Conservation (phyloP, 495 filamentous ascomycete genomes). For the Aspergillus avenaceus region DNA sequence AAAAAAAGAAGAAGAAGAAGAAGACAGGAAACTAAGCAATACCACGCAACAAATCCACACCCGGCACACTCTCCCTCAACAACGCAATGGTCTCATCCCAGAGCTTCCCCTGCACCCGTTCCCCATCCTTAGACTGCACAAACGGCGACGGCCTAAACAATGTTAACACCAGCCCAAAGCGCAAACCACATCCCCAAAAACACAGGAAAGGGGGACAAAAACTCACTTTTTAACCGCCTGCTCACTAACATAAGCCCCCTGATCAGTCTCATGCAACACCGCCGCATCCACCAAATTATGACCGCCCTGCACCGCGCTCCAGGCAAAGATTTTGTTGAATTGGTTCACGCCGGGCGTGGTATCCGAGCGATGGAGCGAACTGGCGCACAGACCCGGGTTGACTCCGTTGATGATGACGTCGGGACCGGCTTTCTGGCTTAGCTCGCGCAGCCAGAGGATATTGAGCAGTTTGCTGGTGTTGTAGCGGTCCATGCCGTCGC, state of each 20-base stretch:
- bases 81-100: constrained; percentile 1
- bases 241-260: constrained; percentile 5
- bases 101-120: background rate
- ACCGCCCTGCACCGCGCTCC: background rate
- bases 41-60: background rate
- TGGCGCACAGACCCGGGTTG: constrained; percentile 4
- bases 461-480: constrained; percentile 5
- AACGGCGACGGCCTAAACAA: constrained; percentile 6
- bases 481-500: background rate
- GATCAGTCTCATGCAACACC: background rate
- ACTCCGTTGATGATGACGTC: constrained; percentile 6
- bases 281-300: constrained; percentile 6
- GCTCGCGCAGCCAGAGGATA: constrained; percentile 5
- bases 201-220: background rate
- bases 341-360: background rate
- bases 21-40: no score
- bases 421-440: background rate
- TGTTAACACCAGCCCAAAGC: no score
- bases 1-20: no score
- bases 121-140: constrained; percentile 1
- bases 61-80: background rate
- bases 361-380: constrained; percentile 1
- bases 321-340: constrained; percentile 3
- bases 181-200: background rate
- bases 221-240: constrained; percentile 3